Percentiles rank a stretch among this genome's conserved stretches.
Conservation (phyloP, 305 asterid genomes). For the Solanum hybrid region DNA sequence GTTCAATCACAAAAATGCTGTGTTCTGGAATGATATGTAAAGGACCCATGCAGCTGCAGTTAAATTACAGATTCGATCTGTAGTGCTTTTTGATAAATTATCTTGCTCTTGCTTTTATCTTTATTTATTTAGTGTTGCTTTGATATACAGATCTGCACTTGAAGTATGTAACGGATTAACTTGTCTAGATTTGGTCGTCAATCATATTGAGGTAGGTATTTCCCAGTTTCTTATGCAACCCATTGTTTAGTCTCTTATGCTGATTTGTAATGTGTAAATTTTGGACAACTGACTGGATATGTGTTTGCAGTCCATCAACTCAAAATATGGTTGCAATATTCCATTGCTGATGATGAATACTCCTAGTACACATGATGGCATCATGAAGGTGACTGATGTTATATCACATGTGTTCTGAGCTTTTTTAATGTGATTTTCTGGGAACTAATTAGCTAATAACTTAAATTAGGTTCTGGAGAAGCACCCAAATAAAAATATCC, state of each 20-base stretch:
- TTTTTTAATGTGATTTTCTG: constrained; percentile 7
- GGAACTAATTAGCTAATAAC: constrained; percentile 22
- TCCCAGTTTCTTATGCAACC: constrained; percentile 8
- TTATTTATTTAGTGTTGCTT: neutral
- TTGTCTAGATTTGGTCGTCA: constrained; percentile 62
- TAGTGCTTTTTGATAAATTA: neutral
- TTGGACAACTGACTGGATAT: constrained; percentile 16
- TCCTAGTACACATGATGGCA: constrained; percentile 36
- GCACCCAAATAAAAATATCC: constrained; percentile 59
- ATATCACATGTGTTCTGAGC: constrained; percentile 10
- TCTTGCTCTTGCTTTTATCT: neutral
- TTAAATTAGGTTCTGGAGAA: constrained; percentile 62
- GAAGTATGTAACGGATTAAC: constrained; percentile 55
- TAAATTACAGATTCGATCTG: neutral
- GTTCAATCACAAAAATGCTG: neutral
- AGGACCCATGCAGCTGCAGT: neutral
- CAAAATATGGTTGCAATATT: constrained; percentile 72
- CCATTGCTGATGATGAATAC: constrained; percentile 70
- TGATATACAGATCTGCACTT: constrained; percentile 51
- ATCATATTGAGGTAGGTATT: constrained; percentile 63
- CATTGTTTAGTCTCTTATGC: neutral
- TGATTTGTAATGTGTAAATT: constrained; percentile 10
- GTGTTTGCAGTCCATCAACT: constrained; percentile 56
- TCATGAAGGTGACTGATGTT: constrained; percentile 50
- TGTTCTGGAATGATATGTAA: neutral